Percentiles rank a stretch among this genome's conserved stretches.
phyloP scores from a whole-genome alignment of 2,329 filamentous ascomycete species.

The Magnaporthiopsis incrustans region DNA sequence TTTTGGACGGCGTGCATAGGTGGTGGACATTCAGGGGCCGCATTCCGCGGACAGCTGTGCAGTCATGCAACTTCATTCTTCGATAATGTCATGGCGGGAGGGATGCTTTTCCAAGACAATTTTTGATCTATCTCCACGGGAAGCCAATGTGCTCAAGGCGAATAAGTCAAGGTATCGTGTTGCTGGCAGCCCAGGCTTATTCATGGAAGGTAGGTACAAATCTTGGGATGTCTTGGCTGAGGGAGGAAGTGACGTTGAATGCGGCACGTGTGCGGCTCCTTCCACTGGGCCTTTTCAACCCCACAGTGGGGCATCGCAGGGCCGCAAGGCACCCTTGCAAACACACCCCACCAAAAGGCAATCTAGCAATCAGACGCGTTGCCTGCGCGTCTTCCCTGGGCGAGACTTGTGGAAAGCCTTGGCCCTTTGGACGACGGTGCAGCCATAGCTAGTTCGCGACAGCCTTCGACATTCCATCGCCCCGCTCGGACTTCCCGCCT shows the following conservation, averaged over 20 bases:
- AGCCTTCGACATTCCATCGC: neutral
- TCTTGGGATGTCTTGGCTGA: neutral
- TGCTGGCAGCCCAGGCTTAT: too few species aligned
- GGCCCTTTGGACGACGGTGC: neutral
- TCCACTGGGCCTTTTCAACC: neutral
- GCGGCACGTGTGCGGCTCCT: slow-evolving; percentile 1
- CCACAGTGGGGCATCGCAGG: neutral
- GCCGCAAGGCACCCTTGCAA: neutral
- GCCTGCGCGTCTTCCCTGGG: neutral
- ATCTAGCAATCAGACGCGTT: neutral
- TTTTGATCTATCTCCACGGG: too few species aligned
- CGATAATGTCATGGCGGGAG: neutral
- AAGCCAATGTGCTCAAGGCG: too few species aligned
- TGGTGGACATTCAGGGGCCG: neutral
- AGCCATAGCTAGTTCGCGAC: neutral
- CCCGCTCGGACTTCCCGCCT: neutral
- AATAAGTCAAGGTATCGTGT: too few species aligned
- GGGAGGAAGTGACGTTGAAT: slow-evolving; percentile 1
- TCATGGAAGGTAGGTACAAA: too few species aligned
- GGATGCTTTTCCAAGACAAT: neutral
- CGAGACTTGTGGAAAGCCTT: neutral
- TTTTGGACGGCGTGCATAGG: neutral
- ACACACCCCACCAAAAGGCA: neutral
- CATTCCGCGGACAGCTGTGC: neutral
- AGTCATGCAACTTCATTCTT: neutral